Conservation (phyloP, 2,329 filamentous ascomycete species). For the Neonectria coccinea region DNA sequence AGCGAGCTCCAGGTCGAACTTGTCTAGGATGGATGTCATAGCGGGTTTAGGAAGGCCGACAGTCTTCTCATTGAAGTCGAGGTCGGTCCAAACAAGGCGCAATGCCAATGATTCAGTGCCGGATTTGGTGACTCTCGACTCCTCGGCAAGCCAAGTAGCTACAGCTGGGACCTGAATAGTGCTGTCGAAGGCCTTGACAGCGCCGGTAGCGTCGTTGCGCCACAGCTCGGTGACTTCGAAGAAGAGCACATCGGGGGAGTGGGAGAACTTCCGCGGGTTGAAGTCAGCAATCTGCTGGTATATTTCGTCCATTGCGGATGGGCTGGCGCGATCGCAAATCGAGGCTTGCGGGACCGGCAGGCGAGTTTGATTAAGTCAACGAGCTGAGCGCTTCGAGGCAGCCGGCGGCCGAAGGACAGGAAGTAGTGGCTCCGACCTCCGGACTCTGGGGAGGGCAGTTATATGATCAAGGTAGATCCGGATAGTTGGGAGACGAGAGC, state of each 20-base stretch:
- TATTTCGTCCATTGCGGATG: conserved; percentile 47
- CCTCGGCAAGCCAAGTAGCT: conserved; percentile 41
- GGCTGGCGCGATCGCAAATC: conserved; percentile 7
- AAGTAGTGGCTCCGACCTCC: no score
- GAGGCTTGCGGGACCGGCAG: neutral
- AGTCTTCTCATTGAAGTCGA: conserved; percentile 36
- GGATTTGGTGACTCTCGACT: conserved; percentile 24
- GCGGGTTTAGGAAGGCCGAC: conserved; percentile 44
- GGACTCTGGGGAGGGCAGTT: neutral
- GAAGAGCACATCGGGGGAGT: conserved; percentile 28
- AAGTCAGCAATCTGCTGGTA: conserved; percentile 47
- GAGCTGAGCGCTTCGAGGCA: no score
- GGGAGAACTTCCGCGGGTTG: conserved; percentile 37
- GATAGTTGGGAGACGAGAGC: neutral
- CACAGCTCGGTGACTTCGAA: conserved; percentile 49
- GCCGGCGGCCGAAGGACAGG: neutral
- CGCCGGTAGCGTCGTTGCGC: conserved; percentile 38
- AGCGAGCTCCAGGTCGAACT: conserved; percentile 48
- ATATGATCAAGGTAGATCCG: neutral
- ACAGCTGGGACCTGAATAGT: conserved; percentile 22
- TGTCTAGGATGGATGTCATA: conserved; percentile 38
- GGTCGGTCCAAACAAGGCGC: conserved; percentile 46
- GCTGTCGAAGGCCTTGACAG: conserved; percentile 28
- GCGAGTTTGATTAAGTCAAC: neutral
- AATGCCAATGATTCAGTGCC: conserved; percentile 43